phyloP scores from a whole-genome alignment of 2,329 filamentous ascomycete species.

The Apiospora saccharicola region DNA sequence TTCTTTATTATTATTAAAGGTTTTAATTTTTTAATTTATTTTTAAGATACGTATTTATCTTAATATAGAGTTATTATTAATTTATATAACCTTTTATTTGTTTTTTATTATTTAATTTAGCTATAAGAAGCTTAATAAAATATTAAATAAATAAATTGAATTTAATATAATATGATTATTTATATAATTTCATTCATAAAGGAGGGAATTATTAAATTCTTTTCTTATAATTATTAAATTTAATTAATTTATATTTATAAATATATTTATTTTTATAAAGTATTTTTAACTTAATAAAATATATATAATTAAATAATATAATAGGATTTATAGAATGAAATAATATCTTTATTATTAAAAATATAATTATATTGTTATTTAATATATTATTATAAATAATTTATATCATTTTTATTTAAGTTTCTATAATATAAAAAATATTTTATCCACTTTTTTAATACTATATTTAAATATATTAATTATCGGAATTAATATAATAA shows the following conservation, averaged over 20 bases:
- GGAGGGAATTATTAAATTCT: no score
- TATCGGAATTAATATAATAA: background rate
- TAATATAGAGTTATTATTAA: no score
- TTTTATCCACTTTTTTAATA: background rate
- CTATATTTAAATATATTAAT: background rate
- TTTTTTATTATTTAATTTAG: no score
- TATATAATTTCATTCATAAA: background rate
- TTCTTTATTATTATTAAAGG: no score
- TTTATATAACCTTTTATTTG: no score
- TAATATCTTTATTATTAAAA: background rate
- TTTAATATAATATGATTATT: background rate
- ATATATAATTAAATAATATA: background rate
- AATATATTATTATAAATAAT: background rate
- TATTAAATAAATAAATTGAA: no score
- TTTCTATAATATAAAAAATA: background rate
- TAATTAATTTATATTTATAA: no score
- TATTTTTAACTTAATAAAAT: background rate
- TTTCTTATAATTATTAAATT: background rate
- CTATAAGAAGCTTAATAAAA: no score
- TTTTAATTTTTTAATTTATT: no score
- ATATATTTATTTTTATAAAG: background rate
- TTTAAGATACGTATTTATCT: no score
- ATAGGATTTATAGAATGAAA: background rate
- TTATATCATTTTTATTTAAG: background rate
- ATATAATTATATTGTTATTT: slow-evolving; percentile 13